These are phyloP conservation scores for Tuctoria greenei DNA, from an alignment of 176 grass and related monocot genomes.

Conservation along the genomic window DNA sequence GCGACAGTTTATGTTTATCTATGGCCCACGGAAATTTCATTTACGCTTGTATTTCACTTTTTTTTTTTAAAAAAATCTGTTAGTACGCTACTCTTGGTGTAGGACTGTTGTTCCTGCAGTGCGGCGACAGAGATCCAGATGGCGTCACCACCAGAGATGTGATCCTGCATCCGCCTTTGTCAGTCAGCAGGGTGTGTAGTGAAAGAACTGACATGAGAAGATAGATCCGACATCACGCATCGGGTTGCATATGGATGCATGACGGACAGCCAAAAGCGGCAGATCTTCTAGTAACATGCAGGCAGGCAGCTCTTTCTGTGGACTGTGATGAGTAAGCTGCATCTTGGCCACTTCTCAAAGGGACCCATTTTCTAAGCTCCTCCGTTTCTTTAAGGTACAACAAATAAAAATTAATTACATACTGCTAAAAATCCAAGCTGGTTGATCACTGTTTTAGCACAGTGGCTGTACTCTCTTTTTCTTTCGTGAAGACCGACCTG, in stretches of 20 bases:
- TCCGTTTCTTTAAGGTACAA: neutral
- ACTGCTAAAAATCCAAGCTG: no score
- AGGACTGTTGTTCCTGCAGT: neutral
- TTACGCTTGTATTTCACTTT: neutral
- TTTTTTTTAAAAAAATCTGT: neutral
- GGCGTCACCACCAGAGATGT: neutral
- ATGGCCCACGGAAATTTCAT: neutral
- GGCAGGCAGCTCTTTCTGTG: neutral
- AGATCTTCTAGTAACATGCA: slow-evolving; percentile 20
- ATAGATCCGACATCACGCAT: slow-evolving; percentile 10
- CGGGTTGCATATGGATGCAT: neutral
- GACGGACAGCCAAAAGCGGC: slow-evolving; percentile 27
- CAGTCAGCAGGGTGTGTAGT: neutral
- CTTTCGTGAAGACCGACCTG: neutral
- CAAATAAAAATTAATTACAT: no score
- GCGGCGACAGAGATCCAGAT: slow-evolving; percentile 26
- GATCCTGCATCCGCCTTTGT: slow-evolving; percentile 26
- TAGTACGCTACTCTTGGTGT: no score
- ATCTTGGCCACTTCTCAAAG: neutral
- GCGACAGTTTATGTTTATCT: neutral
- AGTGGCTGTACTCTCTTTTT: neutral
- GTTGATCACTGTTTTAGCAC: slow-evolving; percentile 6
- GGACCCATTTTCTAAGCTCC: neutral
- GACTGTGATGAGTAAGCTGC: neutral
- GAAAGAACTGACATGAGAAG: slow-evolving; percentile 16